A percentile compares a stretch with the other conserved stretches of the same genome.
phyloP scores from a whole-genome alignment of 2,329 filamentous ascomycete genomes.

The Graphilbum sp. region DNA sequence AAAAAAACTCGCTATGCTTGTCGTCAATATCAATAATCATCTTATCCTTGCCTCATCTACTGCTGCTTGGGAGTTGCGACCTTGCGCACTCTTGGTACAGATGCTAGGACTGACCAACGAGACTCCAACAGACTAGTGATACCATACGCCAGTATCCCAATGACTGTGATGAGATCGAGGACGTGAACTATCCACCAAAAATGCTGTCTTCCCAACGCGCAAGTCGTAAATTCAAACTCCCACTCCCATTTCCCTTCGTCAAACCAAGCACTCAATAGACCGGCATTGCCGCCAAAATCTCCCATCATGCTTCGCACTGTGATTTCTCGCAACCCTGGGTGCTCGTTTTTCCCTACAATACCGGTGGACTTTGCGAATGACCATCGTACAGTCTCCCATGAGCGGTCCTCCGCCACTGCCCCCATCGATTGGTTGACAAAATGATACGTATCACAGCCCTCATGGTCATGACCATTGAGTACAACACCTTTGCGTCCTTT shows the following conservation, averaged over 20 bases:
- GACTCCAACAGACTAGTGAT: neutral
- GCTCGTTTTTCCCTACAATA: conserved; percentile 23
- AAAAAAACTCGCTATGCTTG: too few species aligned
- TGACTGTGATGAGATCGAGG: conserved; percentile 37
- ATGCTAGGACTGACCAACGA: too few species aligned
- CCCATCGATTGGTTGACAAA: conserved; percentile 49
- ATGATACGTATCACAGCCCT: conserved; percentile 82
- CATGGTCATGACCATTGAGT: conserved; percentile 88
- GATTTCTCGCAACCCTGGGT: conserved; percentile 64
- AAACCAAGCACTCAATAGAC: conserved; percentile 80
- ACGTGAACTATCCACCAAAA: conserved; percentile 89
- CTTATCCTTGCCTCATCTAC: too few species aligned
- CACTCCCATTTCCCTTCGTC: conserved; percentile 57
- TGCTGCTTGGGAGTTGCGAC: too few species aligned
- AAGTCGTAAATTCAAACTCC: conserved; percentile 66
- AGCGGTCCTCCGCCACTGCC: conserved; percentile 20
- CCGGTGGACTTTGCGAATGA: conserved; percentile 24
- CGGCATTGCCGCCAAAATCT: conserved; percentile 81
- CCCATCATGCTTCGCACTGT: conserved; percentile 99
- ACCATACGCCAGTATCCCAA: conserved; percentile 11
- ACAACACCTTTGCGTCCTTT: conserved; percentile 60
- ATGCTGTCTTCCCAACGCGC: conserved; percentile 70
- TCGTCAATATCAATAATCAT: too few species aligned
- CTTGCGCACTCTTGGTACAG: too few species aligned
- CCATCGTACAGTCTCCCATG: conserved; percentile 36